These are phyloP conservation scores for Aleurites moluccanus DNA, from an alignment of 441 rosid species.

Conservation along the genomic window DNA sequence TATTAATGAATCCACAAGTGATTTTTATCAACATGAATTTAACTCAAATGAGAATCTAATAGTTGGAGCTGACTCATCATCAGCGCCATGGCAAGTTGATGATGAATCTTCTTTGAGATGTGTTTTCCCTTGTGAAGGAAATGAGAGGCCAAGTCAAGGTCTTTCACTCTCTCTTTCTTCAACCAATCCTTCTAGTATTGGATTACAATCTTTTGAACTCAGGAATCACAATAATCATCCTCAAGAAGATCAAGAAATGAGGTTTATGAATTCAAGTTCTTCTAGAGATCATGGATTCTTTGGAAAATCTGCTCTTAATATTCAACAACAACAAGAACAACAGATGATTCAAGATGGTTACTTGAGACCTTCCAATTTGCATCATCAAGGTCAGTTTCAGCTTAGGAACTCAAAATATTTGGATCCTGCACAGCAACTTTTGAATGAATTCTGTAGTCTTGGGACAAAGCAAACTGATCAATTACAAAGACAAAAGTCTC, in stretches of 20 bases:
- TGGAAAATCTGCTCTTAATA: constrained; percentile 40
- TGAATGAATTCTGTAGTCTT: constrained; percentile 90
- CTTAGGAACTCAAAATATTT: constrained; percentile 66
- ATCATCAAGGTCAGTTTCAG: constrained; percentile 56
- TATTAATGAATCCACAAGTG: constrained; percentile 40
- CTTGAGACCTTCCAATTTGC: constrained; percentile 28
- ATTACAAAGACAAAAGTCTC: constrained; percentile 33
- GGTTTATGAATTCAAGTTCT: constrained; percentile 28
- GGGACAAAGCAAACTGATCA: constrained; percentile 57
- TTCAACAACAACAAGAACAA: constrained; percentile 36
- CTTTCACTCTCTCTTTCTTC: constrained; percentile 96
- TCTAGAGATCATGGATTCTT: constrained; percentile 44
- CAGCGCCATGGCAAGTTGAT: constrained; percentile 54
- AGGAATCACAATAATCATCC: constrained; percentile 45
- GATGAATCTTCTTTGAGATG: constrained; percentile 70
- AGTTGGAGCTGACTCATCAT: constrained; percentile 44
- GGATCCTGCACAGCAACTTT: constrained; percentile 72
- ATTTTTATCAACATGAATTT: constrained; percentile 52
- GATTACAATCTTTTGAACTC: constrained; percentile 75
- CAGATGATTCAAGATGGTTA: constrained; percentile 39
- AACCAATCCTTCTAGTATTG: constrained; percentile 70
- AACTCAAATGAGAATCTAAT: constrained; percentile 50
- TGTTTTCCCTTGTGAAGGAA: constrained; percentile 74
- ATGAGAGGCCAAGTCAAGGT: constrained; percentile 94
- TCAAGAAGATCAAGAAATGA: constrained; percentile 33